A percentile compares a stretch with the other conserved stretches of the same genome.
These are phyloP conservation scores for Orychophragmus violaceus DNA, from an alignment of 345 rosid species.

Conservation along the genomic window DNA sequence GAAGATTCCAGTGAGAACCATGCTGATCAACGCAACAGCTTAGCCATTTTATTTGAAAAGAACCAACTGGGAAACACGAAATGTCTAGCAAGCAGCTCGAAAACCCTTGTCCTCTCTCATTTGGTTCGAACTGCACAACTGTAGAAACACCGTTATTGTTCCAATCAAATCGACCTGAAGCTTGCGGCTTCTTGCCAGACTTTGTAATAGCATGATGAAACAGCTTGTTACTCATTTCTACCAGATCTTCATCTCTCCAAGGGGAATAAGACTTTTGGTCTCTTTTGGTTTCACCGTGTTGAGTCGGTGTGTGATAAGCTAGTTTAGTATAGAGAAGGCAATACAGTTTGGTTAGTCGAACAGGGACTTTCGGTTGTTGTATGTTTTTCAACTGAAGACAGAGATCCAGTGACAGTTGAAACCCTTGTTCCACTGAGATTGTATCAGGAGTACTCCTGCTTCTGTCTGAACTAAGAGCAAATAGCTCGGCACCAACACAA, in stretches of 20 bases:
- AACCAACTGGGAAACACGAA: constrained; percentile 53
- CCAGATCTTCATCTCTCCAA: constrained; percentile 43
- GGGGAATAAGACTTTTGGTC: constrained; percentile 16
- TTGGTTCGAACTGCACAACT: constrained; percentile 43
- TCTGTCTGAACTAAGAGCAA: constrained; percentile 32
- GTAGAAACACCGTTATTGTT: constrained; percentile 18
- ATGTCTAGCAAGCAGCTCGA: constrained; percentile 70
- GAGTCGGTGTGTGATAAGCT: constrained; percentile 41
- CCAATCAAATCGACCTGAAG: constrained; percentile 17
- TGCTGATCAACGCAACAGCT: constrained; percentile 57
- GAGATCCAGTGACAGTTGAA: constrained; percentile 54
- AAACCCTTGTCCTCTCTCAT: constrained; percentile 64
- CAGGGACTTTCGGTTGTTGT: constrained; percentile 35
- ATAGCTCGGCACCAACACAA: constrained; percentile 64
- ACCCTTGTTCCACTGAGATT: constrained; percentile 43
- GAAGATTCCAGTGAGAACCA: constrained; percentile 70
- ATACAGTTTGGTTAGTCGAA: constrained; percentile 46
- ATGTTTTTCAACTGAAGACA: constrained; percentile 62
- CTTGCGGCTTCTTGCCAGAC: constrained; percentile 23
- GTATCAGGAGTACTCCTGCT: constrained; percentile 28
- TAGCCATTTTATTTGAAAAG: constrained; percentile 65
- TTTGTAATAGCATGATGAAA: constrained; percentile 34
- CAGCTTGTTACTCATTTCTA: constrained; percentile 43
- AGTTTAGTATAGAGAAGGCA: constrained; percentile 47
- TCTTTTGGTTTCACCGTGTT: constrained; percentile 13